A percentile compares a stretch with the other conserved stretches of the same genome.
These are phyloP conservation scores for Raphanus sativus DNA, from an alignment of 345 rosid genomes.

Conservation along the genomic window DNA sequence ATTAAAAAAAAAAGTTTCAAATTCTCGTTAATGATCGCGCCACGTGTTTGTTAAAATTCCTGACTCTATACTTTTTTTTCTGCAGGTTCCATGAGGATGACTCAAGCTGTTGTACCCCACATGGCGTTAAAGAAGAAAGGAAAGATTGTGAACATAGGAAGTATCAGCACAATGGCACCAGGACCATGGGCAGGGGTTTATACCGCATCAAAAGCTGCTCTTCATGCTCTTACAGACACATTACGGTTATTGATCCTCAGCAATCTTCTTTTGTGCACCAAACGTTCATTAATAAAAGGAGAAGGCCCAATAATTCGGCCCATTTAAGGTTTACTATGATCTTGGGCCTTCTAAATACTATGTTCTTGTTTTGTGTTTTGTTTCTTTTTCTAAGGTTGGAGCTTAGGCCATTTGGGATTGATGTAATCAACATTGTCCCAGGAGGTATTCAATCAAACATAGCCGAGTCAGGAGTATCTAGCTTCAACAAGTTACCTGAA, in stretches of 20 bases:
- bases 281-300: no score
- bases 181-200: slow-evolving; percentile 85
- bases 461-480: slow-evolving; percentile 52
- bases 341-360: not conserved
- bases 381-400: slow-evolving; percentile 57
- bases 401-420: slow-evolving; percentile 73
- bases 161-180: slow-evolving; percentile 56
- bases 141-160: slow-evolving; percentile 80
- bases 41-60: slow-evolving; percentile 25
- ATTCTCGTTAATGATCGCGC: slow-evolving; percentile 13
- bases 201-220: slow-evolving; percentile 82
- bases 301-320: no score
- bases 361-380: slow-evolving; percentile 1
- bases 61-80: not conserved
- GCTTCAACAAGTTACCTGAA: slow-evolving; percentile 63
- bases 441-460: slow-evolving; percentile 85
- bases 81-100: slow-evolving; percentile 75
- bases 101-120: slow-evolving; percentile 84
- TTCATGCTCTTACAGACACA: slow-evolving; percentile 79
- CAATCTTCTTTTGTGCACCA: not conserved
- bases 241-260: slow-evolving; percentile 57
- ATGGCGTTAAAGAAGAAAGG: slow-evolving; percentile 75
- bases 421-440: slow-evolving; percentile 71
- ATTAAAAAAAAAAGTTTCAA: not conserved
- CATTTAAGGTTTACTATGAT: no score